Percentiles rank a stretch among this genome's conserved stretches.
Conservation (phyloP, 768 basidiomycete genomes). For the Hemileccinum rubropunctum region DNA sequence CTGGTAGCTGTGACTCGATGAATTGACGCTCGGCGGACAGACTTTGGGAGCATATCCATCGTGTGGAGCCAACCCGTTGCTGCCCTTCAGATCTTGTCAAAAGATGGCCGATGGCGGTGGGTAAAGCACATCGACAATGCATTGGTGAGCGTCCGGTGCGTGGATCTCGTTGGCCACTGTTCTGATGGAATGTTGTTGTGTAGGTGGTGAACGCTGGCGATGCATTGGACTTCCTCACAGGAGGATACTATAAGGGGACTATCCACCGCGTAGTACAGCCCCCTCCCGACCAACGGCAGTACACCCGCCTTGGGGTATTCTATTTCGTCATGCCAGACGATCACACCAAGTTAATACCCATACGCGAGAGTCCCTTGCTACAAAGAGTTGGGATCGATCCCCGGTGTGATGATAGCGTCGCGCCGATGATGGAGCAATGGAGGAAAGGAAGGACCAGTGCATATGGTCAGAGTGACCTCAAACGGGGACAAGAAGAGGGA, state of each 20-base stretch:
- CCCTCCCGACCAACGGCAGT: constrained; percentile 48
- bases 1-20: no score
- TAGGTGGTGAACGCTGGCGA: constrained; percentile 63
- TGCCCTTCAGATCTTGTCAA: constrained; percentile 53
- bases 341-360: constrained; percentile 43
- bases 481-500: constrained; percentile 37
- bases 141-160: constrained; percentile 34
- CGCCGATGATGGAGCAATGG: constrained; percentile 54
- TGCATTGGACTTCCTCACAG: constrained; percentile 56
- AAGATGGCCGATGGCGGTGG: constrained; percentile 55
- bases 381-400: constrained; percentile 41
- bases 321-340: constrained; percentile 58
- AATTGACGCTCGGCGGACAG: constrained; percentile 21
- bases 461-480: constrained; percentile 49
- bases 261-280: constrained; percentile 63
- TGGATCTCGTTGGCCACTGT: neutral
- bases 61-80: constrained; percentile 62
- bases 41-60: constrained; percentile 55
- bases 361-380: constrained; percentile 47
- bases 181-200: neutral
- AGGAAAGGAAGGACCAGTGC: constrained; percentile 48
- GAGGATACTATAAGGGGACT: constrained; percentile 57
- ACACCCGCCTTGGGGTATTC: constrained; percentile 54
- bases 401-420: constrained; percentile 36
- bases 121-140: constrained; percentile 58